Conservation (phyloP, 73 alveolate genomes). For the Paramecium primaurelia region DNA sequence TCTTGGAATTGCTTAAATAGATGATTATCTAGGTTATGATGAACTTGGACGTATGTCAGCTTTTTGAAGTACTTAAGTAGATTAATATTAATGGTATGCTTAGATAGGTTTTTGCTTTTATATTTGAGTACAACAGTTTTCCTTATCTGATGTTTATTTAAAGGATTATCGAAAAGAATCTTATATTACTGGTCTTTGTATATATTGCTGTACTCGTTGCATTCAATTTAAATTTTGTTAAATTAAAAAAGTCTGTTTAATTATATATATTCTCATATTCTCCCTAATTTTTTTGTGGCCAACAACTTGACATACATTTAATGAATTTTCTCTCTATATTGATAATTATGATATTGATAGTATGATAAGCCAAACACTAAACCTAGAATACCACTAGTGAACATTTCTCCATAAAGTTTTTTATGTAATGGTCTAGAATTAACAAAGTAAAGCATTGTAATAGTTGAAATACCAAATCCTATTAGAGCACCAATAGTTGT, state of each 20-base stretch:
- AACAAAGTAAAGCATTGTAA: neutral
- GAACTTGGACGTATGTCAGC: neutral
- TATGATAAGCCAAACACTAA: neutral
- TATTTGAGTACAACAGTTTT: neutral
- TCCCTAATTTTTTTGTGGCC: neutral
- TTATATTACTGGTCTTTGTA: neutral
- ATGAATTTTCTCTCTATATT: conserved; percentile 23
- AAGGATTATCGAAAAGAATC: neutral
- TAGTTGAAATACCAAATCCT: neutral
- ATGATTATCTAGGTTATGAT: neutral
- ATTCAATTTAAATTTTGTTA: neutral
- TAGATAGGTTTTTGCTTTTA: neutral
- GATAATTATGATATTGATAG: neutral
- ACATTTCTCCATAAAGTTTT: neutral
- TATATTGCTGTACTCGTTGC: neutral
- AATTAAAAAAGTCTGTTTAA: conserved; percentile 8
- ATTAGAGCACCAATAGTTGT: neutral
- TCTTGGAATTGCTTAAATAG: neutral
- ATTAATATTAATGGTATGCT: neutral
- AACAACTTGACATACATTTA: neutral
- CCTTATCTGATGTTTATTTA: neutral
- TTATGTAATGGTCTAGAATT: neutral
- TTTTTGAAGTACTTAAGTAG: neutral
- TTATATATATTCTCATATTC: neutral
- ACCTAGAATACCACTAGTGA: neutral